Base-by-base conservation (phyloP, 2,329 filamentous ascomycete genomes). In the Clonostachys rhizophaga region DNA sequence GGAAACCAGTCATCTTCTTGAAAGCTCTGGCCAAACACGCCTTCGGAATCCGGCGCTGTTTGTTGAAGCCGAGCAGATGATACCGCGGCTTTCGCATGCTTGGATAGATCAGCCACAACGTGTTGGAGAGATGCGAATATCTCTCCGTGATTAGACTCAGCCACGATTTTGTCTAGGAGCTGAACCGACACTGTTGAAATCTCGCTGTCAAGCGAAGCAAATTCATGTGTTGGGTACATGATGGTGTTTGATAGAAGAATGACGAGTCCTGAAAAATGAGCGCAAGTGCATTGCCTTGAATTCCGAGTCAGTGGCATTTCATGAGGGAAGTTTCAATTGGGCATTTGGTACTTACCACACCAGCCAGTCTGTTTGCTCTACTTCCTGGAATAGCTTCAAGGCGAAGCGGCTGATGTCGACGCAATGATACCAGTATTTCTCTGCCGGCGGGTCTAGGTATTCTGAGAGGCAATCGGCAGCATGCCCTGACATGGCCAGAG, bases 161-260 rank as follows among this genome's bases (percentile, higher is more conserved):
- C 24, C 24, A 30, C 24, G 24, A 30, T 30, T 30, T 10, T 30
- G 24, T 30, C 24, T 30, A 30, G 24, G 8, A 30, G 24, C 24
- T 30, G 24, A 30, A 30, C 24, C 24, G 24, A 30, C 24, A 30
- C 24, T 30, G 24, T 30, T 30, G 24, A 30, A 8, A 30, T 30
- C 24, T 30, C 24, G 24, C 24, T 30, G 6, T 30, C 24, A 30
- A 30, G 24, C 24, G 24, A 30, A 30, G 24, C 24, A 10, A 30
- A 30, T 30, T 39, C 36, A 39, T 18, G 14, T 1, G 50, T 50
- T 1, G 64, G 65, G 9, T 61, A 52, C 14, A 63, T 47, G 9
- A 58, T 50, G 50, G 64, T 62, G 51, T 67, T 61, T 47, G 57
- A 55, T 12, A 68, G 55, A 8, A 68, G 39, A 35, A 67, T 55